Evolutionary conservation across 2,329 filamentous ascomycete species (phyloP).

Genomic region (Xylaria sp.): DNA sequence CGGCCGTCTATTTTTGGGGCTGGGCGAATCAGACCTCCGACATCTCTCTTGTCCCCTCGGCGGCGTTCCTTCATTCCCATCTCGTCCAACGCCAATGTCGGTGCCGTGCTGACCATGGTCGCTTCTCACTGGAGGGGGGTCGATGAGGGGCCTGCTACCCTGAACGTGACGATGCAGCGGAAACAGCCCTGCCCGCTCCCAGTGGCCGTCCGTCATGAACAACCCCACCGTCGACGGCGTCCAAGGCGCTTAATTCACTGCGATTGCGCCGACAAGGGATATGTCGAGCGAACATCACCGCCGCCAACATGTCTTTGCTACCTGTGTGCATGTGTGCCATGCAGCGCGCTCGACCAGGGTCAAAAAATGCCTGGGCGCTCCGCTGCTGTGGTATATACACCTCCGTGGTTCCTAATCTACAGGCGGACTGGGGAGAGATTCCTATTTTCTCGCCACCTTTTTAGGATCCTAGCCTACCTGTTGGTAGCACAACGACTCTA

Average conservation of each 20-base stretch:
- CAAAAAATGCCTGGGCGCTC: slow-evolving; percentile 9
- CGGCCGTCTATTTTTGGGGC: slow-evolving; percentile 35
- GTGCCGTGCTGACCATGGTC: background rate
- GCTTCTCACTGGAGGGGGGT: slow-evolving; percentile 13
- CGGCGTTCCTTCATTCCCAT: slow-evolving; percentile 19
- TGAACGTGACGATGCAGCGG: slow-evolving; percentile 22
- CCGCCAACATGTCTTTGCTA: slow-evolving; percentile 22
- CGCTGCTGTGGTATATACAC: slow-evolving; percentile 34
- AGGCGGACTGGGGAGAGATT: slow-evolving; percentile 24
- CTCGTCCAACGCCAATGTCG: slow-evolving; percentile 14
- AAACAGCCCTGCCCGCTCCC: slow-evolving; percentile 16
- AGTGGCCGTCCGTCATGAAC: slow-evolving; percentile 33
- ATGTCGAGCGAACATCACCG: slow-evolving; percentile 24
- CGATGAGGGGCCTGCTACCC: slow-evolving; percentile 23
- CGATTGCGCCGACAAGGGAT: slow-evolving; percentile 27
- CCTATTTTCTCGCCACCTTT: slow-evolving; percentile 19
- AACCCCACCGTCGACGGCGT: slow-evolving; percentile 33
- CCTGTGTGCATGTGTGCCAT: slow-evolving; percentile 31
- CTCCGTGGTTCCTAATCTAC: slow-evolving; percentile 21
- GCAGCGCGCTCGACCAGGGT: slow-evolving; percentile 16
- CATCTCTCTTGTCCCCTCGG: slow-evolving; percentile 11
- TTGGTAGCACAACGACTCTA: slow-evolving; percentile 15
- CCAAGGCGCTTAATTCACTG: slow-evolving; percentile 38
- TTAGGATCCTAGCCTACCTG: slow-evolving; percentile 7
- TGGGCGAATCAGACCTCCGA: slow-evolving; percentile 34